Evolutionary conservation across 2,329 filamentous ascomycete species (phyloP), one percentile per base, ranked within the genome.

Genomic region (Phoma herbarum): DNA sequence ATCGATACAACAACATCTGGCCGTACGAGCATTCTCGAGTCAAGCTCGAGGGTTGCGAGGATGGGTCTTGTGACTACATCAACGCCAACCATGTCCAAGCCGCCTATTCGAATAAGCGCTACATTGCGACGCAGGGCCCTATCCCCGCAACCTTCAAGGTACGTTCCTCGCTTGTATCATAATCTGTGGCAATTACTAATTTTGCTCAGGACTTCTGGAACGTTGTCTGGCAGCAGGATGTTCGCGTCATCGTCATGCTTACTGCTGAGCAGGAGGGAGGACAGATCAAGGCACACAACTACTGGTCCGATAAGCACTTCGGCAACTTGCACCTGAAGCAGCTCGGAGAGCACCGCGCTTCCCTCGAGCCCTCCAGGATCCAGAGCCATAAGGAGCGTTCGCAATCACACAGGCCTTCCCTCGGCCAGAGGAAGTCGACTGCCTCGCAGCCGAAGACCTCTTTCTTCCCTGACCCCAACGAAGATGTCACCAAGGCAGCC

Each of bases 1-100:
- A 99, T 69, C 87, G 95, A 9, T 99, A 99, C 81, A 98, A 97
- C 80, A 96, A 97, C 67, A 97, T 98, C 55, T 89, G 96, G 79
- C 95, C 95, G 0, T 99, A 96, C 74, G 94, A 98, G 72, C 95
- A 99, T 77, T 89, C 92, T 2, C 84, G 95, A 59, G 95, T 99
- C 52, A 92, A 87, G 65, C 79, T 99, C 45, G 84, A 90, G 64
- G 86, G 87, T 41, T 86, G 89, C 33, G 80, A 85, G 0, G 80
- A 84, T 1, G 89, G 88, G 12, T 84, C 82, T 22, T 97, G 94
- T 76, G 95, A 99, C 76, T 99, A 99, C 71, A 88, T 99, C 78
- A 99, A 99, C 73, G 95, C 93, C 18, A 98, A 91, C 74, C 87
- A 96, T 67, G 82, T 98, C 61, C 89, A 90, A 74, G 86, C 93